Conservation (phyloP, 2,329 filamentous ascomycete genomes). For the Didymella keratinophila region DNA sequence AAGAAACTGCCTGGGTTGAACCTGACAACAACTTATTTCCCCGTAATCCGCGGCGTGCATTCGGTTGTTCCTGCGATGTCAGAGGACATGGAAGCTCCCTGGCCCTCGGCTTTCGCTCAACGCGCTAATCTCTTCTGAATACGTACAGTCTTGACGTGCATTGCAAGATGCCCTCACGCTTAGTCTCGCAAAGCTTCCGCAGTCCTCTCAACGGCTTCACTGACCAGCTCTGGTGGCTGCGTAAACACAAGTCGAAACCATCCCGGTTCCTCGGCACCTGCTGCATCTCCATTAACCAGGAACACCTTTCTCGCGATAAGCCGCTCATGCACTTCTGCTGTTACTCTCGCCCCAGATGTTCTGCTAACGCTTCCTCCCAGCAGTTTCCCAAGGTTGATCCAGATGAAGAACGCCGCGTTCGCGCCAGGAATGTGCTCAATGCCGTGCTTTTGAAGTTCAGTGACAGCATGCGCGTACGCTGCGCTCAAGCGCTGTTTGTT, state of each 20-base stretch:
- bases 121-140: too few species aligned
- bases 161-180: background rate
- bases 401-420: conserved; percentile 59
- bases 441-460: conserved; percentile 34
- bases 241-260: conserved; percentile 64
- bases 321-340: conserved; percentile 55
- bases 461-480: conserved; percentile 25
- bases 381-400: conserved; percentile 46
- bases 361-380: conserved; percentile 19
- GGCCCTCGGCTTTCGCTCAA: too few species aligned
- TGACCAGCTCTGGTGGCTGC: conserved; percentile 5
- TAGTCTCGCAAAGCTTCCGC: background rate
- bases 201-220: conserved; percentile 6
- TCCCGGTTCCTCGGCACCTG: conserved; percentile 56
- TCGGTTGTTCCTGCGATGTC: too few species aligned
- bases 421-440: conserved; percentile 51
- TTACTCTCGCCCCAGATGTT: conserved; percentile 49
- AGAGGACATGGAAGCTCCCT: too few species aligned
- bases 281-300: conserved; percentile 59
- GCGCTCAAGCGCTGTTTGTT: conserved; percentile 48
- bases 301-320: conserved; percentile 60
- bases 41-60: too few species aligned
- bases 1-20: too few species aligned
- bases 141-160: too few species aligned
- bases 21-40: too few species aligned